Base-by-base conservation (phyloP, 1,284 basidiomycete species). In the Termitomyces sp. region DNA sequence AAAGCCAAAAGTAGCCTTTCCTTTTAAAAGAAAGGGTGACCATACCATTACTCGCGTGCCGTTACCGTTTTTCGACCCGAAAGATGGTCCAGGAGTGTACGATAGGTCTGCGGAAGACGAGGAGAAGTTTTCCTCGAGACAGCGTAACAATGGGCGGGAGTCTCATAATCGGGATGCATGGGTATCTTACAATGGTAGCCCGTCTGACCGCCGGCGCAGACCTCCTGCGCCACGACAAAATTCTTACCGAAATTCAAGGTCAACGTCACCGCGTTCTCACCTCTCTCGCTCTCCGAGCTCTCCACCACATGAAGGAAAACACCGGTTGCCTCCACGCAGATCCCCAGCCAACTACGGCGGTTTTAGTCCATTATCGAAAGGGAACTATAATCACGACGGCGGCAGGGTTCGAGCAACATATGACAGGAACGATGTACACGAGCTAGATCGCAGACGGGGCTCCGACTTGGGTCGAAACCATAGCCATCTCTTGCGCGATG, bases 11-110 rank as follows among this genome's bases (percentile, higher is more conserved):
- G 74, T 89, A 15, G 79, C 82, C 6, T 90, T 88, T 68, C 87
- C 87, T 1, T 90, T 90, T 73, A 90, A 88, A 69, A 79, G 73
- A 65, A 87, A 83, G 59, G 43, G 48, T 19, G 67, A 68, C 7
- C 6, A 57, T 17, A 42, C 60, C 13, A 62, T 61, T 31, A 59
- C 38, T 46, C 52, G 52, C 21, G 54, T 58, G 24, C 39, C 33
- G 15, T 42, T 45, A n/a, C 19, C 55, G 6, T 41, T 41, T 50
- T 51, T 50, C 28, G 59, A 60, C 19, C 40, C 45, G 50, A 58
- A 30, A 54, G 61, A 64, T 53, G 60, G 66, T 60, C 62, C 46
- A 5, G 70, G 65, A 50, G 70, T 73, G 13, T 77, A 80, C 55
- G 78, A 78, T 44, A 67, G 75, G 53, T 62, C 69, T 24, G 71